Conservation (phyloP, 495 filamentous ascomycete genomes). For the Bacidia rubella region DNA sequence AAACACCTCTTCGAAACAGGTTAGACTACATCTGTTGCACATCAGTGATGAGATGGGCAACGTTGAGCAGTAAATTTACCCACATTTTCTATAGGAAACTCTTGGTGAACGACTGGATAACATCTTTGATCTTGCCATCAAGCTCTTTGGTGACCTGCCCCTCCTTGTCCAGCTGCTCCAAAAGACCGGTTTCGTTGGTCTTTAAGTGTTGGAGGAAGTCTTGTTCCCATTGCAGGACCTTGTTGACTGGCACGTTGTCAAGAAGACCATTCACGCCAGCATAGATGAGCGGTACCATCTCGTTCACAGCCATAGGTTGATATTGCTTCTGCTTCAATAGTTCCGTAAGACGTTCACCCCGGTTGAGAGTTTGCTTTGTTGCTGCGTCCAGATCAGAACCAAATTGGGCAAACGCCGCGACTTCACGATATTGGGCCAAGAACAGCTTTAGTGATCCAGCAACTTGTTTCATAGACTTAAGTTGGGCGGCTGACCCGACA, state of each 20-base stretch:
- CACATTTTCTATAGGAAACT: slow-evolving; percentile 46
- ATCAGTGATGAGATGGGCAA: neutral
- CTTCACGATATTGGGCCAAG: slow-evolving; percentile 99
- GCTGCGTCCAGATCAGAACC: slow-evolving; percentile 98
- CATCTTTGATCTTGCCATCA: slow-evolving; percentile 74
- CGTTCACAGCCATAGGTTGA: slow-evolving; percentile 94
- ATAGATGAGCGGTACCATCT: slow-evolving; percentile 99
- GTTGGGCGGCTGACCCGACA: slow-evolving; percentile 98
- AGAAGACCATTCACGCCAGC: slow-evolving; percentile 97
- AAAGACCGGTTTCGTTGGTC: slow-evolving; percentile 72
- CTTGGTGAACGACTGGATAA: slow-evolving; percentile 77
- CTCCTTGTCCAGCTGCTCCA: slow-evolving; percentile 87
- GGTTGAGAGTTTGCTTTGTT: slow-evolving; percentile 96
- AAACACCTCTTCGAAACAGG: neutral
- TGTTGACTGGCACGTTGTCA: slow-evolving; percentile 71
- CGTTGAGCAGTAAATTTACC: neutral
- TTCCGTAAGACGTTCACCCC: slow-evolving; percentile 98
- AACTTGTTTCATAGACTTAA: slow-evolving; percentile 99
- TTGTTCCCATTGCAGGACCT: slow-evolving; percentile 80
- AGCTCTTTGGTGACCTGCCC: slow-evolving; percentile 91
- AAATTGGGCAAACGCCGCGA: slow-evolving; percentile 98
- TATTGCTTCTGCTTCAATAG: slow-evolving; percentile 99
- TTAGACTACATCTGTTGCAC: neutral
- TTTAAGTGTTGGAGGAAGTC: slow-evolving; percentile 88
- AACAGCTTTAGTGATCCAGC: slow-evolving; percentile 99